Percentiles rank a stretch among this genome's conserved stretches.
Evolutionary conservation across 345 rosid species (phyloP).

Genomic region (Balakata baccata): DNA sequence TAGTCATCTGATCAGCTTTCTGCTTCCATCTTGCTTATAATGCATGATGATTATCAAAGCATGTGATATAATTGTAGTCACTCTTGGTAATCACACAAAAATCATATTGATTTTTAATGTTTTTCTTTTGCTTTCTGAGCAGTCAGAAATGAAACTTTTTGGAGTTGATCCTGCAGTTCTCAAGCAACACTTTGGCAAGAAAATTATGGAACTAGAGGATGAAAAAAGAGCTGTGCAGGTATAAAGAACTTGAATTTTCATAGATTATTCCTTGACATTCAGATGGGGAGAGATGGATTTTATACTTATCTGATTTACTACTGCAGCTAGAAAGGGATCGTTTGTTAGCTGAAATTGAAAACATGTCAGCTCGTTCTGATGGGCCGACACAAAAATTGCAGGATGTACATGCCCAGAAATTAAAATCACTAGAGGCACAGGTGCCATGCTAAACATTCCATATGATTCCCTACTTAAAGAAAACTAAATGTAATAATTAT

Average conservation of each 20-base stretch:
- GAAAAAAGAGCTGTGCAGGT: constrained; percentile 93
- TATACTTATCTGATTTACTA: constrained; percentile 13
- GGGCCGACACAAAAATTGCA: constrained; percentile 86
- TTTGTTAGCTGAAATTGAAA: constrained; percentile 82
- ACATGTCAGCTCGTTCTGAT: constrained; percentile 67
- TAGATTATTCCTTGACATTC: neutral
- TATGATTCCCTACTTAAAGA: neutral
- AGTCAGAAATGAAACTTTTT: constrained; percentile 93
- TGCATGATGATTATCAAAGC: neutral
- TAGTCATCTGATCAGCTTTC: neutral
- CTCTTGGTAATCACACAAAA: neutral
- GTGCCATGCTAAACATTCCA: constrained; percentile 27
- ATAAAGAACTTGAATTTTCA: constrained; percentile 15
- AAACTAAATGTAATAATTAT: neutral
- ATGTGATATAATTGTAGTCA: neutral
- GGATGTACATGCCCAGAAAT: constrained; percentile 76
- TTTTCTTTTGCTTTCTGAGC: constrained; percentile 25
- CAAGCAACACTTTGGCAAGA: constrained; percentile 95
- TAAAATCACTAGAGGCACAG: constrained; percentile 86
- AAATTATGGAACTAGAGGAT: constrained; percentile 81
- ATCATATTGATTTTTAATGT: constrained; percentile 1
- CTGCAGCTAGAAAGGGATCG: constrained; percentile 90
- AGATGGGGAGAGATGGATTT: constrained; percentile 7
- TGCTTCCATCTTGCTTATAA: constrained; percentile 1
- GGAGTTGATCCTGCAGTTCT: constrained; percentile 66